Base-by-base conservation (phyloP, 1,139 yeast species). In the Yamadazyma atmosphaerica region DNA sequence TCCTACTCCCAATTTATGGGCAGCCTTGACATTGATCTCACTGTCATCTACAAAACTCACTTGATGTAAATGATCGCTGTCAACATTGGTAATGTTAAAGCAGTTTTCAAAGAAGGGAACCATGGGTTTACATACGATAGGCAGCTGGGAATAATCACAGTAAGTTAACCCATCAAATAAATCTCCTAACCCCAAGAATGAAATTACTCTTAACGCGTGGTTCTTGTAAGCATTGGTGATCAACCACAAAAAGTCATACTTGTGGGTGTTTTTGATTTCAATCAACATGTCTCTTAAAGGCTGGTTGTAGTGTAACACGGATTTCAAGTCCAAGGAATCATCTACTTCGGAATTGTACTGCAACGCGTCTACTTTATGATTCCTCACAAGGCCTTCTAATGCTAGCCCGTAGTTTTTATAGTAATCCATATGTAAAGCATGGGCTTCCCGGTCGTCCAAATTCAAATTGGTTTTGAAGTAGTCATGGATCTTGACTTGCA, bases 211-310 rank as follows among this genome's bases (percentile, higher is more conserved):
- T 39, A 81, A 55, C 1, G 94, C 98, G 59, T 92, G 98, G 53
- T 79, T 87, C 58, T 84, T 82, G 66, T 90, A 92, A 1, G 98
- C 98, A 57, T 92, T 92, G 12, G 98, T 92, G 52, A 89, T 84
- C 34, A 92, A 72, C 98, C 98, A 92, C 43, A 72, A 65, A 40
- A 54, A 51, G 47, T 70, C 76, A 47, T 61, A 63, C 31, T 61
- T 43, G 4, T 41, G 73, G 13, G 61, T 43, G 9, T 64, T 48
- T 46, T 68, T 79, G 46, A 84, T 51, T 4, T 63, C 52, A 4
- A 72, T 41, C 34, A 85, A 61, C 70, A 77, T 61, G 15, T 71
- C 61, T 41, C 92, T 68, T 43, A 84, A 64, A 22, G 61, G 55
- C 11, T 58, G 58, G 51, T 83, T 80, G 35, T 89, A 94, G 34